Evolutionary conservation across 106 monocot genomes (phyloP).

Genomic region (Phalaenopsis aphrodite): DNA sequence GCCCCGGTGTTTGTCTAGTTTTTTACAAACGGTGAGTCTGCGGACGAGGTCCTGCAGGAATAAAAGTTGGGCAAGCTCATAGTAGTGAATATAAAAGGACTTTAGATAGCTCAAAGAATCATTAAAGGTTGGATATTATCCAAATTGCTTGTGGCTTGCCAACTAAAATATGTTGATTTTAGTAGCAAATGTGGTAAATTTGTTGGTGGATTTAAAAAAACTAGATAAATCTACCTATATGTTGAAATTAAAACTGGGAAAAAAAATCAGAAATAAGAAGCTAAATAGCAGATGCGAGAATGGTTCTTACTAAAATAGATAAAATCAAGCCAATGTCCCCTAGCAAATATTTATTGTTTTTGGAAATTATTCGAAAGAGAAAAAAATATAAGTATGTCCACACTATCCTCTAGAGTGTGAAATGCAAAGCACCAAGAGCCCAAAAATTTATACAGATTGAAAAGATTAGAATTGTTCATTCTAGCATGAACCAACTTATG

Average conservation of each 20-base stretch:
- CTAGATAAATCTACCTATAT: neutral
- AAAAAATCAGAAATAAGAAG: neutral
- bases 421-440: neutral
- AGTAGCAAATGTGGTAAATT: too few species aligned
- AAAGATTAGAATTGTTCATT: neutral
- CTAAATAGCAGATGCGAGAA: neutral
- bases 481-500: neutral
- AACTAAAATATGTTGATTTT: too few species aligned
- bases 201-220: neutral
- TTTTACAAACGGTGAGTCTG: constrained; percentile 44
- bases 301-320: neutral
- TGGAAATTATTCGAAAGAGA: neutral
- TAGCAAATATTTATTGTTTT: neutral
- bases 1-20: constrained; percentile 61
- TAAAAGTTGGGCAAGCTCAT: neutral
- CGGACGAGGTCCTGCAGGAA: constrained; percentile 50
- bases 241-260: neutral
- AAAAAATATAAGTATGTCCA: neutral
- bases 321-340: neutral
- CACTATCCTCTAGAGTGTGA: neutral
- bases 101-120: neutral
- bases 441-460: neutral
- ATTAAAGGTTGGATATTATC: neutral
- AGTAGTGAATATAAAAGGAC: neutral
- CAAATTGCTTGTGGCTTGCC: too few species aligned